Evolutionary conservation across 2,329 filamentous ascomycete genomes (phyloP).

Genomic region (Cryphonectria carpinicola): DNA sequence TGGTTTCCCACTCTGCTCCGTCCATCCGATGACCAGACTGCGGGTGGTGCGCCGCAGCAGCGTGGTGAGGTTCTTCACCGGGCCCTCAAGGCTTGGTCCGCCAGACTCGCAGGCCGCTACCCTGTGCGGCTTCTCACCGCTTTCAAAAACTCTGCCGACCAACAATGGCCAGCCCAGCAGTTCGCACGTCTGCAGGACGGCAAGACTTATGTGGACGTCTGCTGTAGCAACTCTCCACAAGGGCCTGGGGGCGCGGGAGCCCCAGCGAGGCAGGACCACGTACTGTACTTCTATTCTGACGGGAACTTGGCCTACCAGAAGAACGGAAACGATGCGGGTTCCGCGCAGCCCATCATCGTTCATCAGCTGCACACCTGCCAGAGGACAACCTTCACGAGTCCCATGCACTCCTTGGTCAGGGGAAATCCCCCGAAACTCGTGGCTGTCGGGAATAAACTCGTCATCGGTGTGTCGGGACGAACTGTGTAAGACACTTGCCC

Average conservation of each 20-base stretch:
- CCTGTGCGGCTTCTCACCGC: not conserved
- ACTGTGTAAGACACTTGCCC: slow-evolving; percentile 5
- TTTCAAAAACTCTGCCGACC: not conserved
- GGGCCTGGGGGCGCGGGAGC: too few species aligned
- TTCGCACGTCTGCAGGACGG: slow-evolving; percentile 14
- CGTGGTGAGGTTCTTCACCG: not conserved
- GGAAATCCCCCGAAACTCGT: not conserved
- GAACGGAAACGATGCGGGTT: not conserved
- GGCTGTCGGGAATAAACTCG: slow-evolving; percentile 11
- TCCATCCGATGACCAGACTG: not conserved
- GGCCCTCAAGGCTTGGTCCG: slow-evolving; percentile 6
- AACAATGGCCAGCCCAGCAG: not conserved
- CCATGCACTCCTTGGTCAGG: not conserved
- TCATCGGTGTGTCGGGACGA: slow-evolving; percentile 8
- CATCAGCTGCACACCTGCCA: slow-evolving; percentile 1
- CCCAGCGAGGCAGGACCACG: too few species aligned
- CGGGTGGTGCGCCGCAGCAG: too few species aligned
- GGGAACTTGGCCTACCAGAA: slow-evolving; percentile 19
- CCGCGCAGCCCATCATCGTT: slow-evolving; percentile 1
- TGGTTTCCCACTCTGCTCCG: slow-evolving; percentile 1
- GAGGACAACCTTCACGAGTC: not conserved
- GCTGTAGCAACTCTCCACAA: not conserved
- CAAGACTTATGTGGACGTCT: slow-evolving; percentile 4
- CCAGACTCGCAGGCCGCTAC: slow-evolving; percentile 12
- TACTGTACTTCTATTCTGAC: not conserved